phyloP scores from a whole-genome alignment of 768 basidiomycete species.

The Lyophyllum shimeji region DNA sequence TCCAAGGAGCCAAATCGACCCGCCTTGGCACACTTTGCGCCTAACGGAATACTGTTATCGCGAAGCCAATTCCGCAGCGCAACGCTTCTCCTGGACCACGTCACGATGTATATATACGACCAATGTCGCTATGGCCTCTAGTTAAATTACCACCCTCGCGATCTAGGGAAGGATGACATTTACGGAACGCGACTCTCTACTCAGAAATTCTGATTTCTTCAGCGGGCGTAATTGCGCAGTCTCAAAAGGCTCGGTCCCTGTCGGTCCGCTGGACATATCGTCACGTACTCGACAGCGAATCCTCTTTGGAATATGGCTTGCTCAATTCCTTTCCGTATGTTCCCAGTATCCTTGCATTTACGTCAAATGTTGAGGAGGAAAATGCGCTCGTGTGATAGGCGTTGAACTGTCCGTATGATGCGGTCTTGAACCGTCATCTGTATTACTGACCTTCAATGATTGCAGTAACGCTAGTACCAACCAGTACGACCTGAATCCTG shows the following conservation, averaged over 20 bases:
- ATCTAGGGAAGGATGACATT: slow-evolving; percentile 10
- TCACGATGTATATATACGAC: not conserved
- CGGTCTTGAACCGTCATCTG: not conserved
- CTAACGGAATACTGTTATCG: not conserved
- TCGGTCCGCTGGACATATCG: slow-evolving; percentile 63
- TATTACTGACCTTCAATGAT: not conserved
- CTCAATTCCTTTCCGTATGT: slow-evolving; percentile 72
- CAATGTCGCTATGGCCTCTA: not conserved
- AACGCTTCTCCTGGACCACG: not conserved
- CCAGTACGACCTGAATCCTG: slow-evolving; percentile 44
- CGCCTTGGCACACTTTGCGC: not conserved
- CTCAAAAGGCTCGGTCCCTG: slow-evolving; percentile 3
- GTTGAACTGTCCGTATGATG: slow-evolving; percentile 28
- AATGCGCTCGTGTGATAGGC: slow-evolving; percentile 19
- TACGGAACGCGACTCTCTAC: slow-evolving; percentile 15
- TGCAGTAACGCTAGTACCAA: slow-evolving; percentile 74
- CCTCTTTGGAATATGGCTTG: slow-evolving; percentile 69
- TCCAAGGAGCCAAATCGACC: not conserved
- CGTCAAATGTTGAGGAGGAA: not conserved
- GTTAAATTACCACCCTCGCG: not conserved
- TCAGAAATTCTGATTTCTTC: not conserved
- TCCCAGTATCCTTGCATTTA: not conserved
- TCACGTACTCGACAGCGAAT: slow-evolving; percentile 56
- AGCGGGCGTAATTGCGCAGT: not conserved
- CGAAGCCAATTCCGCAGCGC: not conserved